Percentiles rank a stretch among this genome's conserved stretches.
These are phyloP conservation scores for Brettanomyces nanus DNA, from an alignment of 805 yeast genomes.

Conservation along the genomic window DNA sequence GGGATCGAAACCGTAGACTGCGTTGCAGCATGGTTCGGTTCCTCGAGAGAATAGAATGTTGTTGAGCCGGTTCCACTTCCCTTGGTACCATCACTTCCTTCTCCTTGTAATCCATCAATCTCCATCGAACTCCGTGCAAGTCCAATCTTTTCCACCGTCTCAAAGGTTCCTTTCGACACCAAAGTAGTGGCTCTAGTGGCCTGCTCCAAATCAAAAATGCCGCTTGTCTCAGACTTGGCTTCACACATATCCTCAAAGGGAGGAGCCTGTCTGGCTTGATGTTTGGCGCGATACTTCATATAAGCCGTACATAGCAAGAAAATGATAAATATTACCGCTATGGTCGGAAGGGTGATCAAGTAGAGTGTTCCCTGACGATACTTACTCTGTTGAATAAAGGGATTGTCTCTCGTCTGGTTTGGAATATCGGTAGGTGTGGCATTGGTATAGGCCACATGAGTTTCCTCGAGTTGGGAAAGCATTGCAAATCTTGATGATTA, in stretches of 20 bases:
- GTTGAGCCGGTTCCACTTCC: not conserved
- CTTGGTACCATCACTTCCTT: not conserved
- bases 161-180: not conserved
- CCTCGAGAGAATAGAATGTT: constrained; percentile 11
- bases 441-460: no score
- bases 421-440: constrained; percentile 12
- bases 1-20: constrained; percentile 6
- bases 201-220: constrained; percentile 1
- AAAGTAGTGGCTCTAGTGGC: constrained; percentile 1
- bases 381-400: constrained; percentile 15
- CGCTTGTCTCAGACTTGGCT: constrained; percentile 1
- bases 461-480: no score
- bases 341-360: constrained; percentile 19
- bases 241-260: constrained; percentile 11
- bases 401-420: constrained; percentile 11
- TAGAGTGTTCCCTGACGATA: constrained; percentile 22
- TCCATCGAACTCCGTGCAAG: constrained; percentile 3
- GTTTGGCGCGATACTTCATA: constrained; percentile 16
- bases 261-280: constrained; percentile 15
- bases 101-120: not conserved
- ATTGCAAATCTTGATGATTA: no score
- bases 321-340: constrained; percentile 16
- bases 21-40: constrained; percentile 16
- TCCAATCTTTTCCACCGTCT: constrained; percentile 1
- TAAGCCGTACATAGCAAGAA: constrained; percentile 16